A percentile compares a stretch with the other conserved stretches of the same genome.
phyloP scores from a whole-genome alignment of 805 yeast genomes.

The Vanderwaltozyma polyspora region DNA sequence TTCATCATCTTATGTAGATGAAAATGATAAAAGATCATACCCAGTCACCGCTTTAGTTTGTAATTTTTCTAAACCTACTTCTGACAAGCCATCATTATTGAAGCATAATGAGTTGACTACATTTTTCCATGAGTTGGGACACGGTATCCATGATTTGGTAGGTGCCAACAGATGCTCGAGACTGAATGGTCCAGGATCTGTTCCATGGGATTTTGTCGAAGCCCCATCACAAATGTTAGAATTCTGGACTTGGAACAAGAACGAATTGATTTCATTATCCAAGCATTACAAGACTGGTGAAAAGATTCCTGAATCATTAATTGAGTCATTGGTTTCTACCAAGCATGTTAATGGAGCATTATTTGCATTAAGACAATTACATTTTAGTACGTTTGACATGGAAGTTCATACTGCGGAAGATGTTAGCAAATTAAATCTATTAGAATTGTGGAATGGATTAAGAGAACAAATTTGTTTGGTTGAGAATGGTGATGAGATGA shows the following conservation, averaged over 20 bases:
- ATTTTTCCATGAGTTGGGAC: slow-evolving; percentile 84
- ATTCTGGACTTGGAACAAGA: slow-evolving; percentile 74
- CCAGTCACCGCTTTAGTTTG: slow-evolving; percentile 77
- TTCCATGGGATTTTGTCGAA: slow-evolving; percentile 80
- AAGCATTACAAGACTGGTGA: slow-evolving; percentile 55
- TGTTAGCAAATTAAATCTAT: slow-evolving; percentile 37
- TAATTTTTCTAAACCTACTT: slow-evolving; percentile 68
- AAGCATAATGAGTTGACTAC: slow-evolving; percentile 73
- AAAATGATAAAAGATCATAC: slow-evolving; percentile 38
- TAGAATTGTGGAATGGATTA: slow-evolving; percentile 51
- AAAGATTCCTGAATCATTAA: slow-evolving; percentile 43
- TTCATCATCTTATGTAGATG: slow-evolving; percentile 44
- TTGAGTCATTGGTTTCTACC: slow-evolving; percentile 47
- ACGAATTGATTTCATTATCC: slow-evolving; percentile 47
- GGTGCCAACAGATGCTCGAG: slow-evolving; percentile 54
- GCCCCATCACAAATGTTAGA: slow-evolving; percentile 87
- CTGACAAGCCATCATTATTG: slow-evolving; percentile 59
- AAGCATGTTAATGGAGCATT: slow-evolving; percentile 72
- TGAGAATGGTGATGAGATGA: slow-evolving; percentile 40
- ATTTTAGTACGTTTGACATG: slow-evolving; percentile 71
- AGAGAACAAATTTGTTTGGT: slow-evolving; percentile 53
- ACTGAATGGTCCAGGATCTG: slow-evolving; percentile 64
- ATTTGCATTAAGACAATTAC: slow-evolving; percentile 62
- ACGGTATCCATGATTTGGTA: slow-evolving; percentile 71
- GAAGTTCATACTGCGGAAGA: slow-evolving; percentile 47